Conservation (phyloP, 2,329 filamentous ascomycete genomes). For the Nothopassalora personata region DNA sequence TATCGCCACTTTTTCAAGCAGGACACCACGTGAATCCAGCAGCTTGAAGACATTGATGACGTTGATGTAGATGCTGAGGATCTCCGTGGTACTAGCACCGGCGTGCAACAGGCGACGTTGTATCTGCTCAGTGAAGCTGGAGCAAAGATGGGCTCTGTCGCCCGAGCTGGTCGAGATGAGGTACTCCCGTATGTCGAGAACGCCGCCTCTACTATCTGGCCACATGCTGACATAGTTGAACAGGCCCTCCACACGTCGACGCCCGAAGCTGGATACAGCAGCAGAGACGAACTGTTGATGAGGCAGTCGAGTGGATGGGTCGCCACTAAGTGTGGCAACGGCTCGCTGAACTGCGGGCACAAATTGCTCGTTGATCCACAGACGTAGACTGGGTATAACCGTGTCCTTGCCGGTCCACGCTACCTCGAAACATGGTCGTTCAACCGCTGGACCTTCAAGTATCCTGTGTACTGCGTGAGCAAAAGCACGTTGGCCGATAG, state of each 20-base stretch:
- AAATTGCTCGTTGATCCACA: conserved; percentile 66
- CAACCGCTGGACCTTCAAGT: conserved; percentile 57
- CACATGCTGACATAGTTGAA: conserved; percentile 75
- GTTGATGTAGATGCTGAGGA: conserved; percentile 70
- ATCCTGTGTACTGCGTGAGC: conserved; percentile 64
- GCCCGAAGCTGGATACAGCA: conserved; percentile 62
- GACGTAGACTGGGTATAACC: conserved; percentile 55
- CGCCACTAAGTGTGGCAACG: conserved; percentile 27
- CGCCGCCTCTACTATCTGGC: conserved; percentile 64
- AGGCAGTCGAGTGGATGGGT: conserved; percentile 11
- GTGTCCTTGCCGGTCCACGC: conserved; percentile 53
- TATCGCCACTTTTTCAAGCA: conserved; percentile 68
- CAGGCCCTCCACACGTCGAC: conserved; percentile 63
- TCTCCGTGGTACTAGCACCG: conserved; percentile 68
- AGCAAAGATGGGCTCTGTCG: conserved; percentile 64
- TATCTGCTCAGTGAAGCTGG: conserved; percentile 61
- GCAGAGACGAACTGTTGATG: conserved; percentile 63
- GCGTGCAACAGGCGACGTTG: conserved; percentile 66
- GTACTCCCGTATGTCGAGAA: conserved; percentile 64
- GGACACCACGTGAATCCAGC: conserved; percentile 70
- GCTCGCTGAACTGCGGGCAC: conserved; percentile 57
- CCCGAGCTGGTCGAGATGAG: conserved; percentile 64
- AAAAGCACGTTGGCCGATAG: conserved; percentile 64
- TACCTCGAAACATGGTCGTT: conserved; percentile 54
- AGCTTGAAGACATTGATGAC: conserved; percentile 73